Evolutionary conservation across 2,329 filamentous ascomycete species (phyloP).

Genomic region (Fusarium tanahbumbuense): DNA sequence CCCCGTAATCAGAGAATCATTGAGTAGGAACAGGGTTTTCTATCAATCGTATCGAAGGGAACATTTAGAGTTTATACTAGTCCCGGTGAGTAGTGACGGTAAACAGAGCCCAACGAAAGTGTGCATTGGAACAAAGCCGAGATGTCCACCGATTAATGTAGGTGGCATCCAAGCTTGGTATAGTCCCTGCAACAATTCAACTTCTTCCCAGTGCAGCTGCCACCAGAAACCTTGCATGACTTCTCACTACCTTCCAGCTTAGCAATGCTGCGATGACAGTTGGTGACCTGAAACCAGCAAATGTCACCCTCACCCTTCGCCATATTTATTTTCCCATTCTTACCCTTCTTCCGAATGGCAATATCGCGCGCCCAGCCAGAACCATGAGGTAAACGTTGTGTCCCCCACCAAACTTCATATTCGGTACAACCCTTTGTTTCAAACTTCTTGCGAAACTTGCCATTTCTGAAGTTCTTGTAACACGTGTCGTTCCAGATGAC

Average conservation of each 20-base stretch:
- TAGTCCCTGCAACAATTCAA: too few relatives aligned
- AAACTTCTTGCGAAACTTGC: neutral
- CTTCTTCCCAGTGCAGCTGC: too few relatives aligned
- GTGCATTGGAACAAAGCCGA: neutral
- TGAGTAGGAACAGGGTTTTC: neutral
- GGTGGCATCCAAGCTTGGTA: too few relatives aligned
- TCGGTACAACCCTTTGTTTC: neutral
- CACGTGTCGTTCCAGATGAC: neutral
- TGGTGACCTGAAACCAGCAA: neutral
- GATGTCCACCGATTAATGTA: neutral
- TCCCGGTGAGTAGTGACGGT: neutral
- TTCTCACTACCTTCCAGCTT: too few relatives aligned
- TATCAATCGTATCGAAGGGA: rapidly evolving
- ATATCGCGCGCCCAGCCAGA: neutral
- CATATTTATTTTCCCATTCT: neutral
- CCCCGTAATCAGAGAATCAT: neutral
- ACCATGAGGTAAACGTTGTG: neutral
- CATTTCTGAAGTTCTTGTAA: neutral
- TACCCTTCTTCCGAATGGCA: neutral
- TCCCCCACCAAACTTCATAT: neutral
- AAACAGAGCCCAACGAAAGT: neutral
- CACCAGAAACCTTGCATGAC: too few relatives aligned
- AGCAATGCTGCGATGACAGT: neutral
- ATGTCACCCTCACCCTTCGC: neutral
- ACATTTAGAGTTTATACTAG: neutral